These are phyloP conservation scores for Tylopilus orsonianus DNA, from an alignment of 1,284 basidiomycete species.

Conservation along the genomic window DNA sequence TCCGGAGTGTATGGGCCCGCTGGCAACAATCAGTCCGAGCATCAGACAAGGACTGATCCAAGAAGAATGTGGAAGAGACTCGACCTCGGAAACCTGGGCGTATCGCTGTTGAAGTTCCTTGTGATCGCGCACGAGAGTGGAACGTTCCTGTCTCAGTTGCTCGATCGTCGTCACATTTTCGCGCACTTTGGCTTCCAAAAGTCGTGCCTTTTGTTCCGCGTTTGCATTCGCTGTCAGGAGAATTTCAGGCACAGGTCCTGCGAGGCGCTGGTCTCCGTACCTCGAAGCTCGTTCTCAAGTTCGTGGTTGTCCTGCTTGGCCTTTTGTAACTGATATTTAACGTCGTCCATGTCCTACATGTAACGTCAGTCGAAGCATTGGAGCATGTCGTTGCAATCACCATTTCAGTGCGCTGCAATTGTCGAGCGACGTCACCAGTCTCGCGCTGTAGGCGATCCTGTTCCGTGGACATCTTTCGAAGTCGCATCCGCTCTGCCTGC, in stretches of 20 bases:
- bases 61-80: neutral
- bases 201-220: conserved; percentile 66
- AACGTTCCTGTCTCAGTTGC: conserved; percentile 70
- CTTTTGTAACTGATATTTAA: conserved; percentile 63
- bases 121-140: conserved; percentile 62
- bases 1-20: conserved; percentile 61
- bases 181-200: conserved; percentile 59
- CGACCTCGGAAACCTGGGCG: conserved; percentile 59
- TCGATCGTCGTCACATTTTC: conserved; percentile 70
- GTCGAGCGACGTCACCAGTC: conserved; percentile 56
- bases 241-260: conserved; percentile 10
- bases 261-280: conserved; percentile 34
- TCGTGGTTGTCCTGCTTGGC: conserved; percentile 69
- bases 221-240: conserved; percentile 49
- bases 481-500: conserved; percentile 61
- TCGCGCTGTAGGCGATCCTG: conserved; percentile 61
- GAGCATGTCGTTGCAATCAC: conserved; percentile 35
- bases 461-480: conserved; percentile 61
- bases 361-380: conserved; percentile 14
- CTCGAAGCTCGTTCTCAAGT: conserved; percentile 65
- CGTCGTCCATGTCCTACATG: conserved; percentile 70
- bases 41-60: neutral
- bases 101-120: conserved; percentile 68
- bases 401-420: conserved; percentile 67
- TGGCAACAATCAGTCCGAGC: conserved; percentile 25